A percentile compares a stretch with the other conserved stretches of the same genome.
These are phyloP conservation scores for Grosmannia clavigera DNA, from an alignment of 2,329 filamentous ascomycete genomes.

Conservation along the genomic window DNA sequence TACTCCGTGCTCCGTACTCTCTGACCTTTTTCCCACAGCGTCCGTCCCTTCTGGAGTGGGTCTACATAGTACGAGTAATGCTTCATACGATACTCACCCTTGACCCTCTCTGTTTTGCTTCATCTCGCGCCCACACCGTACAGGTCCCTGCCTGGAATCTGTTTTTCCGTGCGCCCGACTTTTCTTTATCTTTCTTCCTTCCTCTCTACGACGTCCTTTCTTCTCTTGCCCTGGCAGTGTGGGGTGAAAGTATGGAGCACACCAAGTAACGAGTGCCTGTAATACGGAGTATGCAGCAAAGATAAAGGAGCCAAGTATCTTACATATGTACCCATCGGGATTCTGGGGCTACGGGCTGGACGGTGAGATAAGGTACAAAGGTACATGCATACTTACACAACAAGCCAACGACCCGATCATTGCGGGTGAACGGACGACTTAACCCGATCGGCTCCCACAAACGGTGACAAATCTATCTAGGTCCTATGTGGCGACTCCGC, in stretches of 20 bases:
- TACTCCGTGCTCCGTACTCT: neutral
- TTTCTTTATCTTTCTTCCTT: neutral
- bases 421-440: neutral
- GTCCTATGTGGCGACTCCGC: neutral
- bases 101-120: neutral
- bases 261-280: neutral
- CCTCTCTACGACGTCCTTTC: neutral
- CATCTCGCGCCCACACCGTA: neutral
- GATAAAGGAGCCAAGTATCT: neutral
- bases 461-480: neutral
- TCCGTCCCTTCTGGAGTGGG: too few relatives aligned
- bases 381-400: neutral
- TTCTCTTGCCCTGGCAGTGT: neutral
- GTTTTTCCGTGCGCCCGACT: slow-evolving; percentile 1
- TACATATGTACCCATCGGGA: neutral
- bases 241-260: neutral
- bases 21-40: neutral
- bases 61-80: too few relatives aligned
- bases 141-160: neutral
- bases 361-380: neutral
- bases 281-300: neutral
- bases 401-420: neutral
- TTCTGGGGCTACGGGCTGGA: neutral
- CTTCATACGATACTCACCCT: neutral
- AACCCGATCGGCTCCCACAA: neutral